phyloP scores from a whole-genome alignment of 441 rosid genomes.

The Gossypium aridum region DNA sequence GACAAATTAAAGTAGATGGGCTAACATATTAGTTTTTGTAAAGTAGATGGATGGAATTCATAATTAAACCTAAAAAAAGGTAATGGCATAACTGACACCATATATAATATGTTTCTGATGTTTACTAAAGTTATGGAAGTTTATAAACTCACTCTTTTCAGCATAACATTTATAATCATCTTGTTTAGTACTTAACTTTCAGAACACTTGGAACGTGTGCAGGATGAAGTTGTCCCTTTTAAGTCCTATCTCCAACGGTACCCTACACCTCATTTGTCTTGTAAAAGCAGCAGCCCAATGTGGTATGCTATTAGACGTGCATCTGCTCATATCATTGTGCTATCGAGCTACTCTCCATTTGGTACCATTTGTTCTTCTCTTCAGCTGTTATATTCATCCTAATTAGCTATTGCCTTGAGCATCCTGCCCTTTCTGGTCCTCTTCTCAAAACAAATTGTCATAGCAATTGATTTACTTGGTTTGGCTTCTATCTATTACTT shows the following conservation, averaged over 20 bases:
- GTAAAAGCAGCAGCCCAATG: constrained; percentile 54
- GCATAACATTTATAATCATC: constrained; percentile 3
- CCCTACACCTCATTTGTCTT: constrained; percentile 60
- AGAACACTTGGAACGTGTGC: constrained; percentile 9
- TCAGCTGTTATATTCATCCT: neutral
- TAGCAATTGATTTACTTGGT: neutral
- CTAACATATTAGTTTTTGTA: no score
- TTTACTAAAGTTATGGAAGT: neutral
- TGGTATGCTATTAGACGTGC: constrained; percentile 70
- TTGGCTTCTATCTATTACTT: neutral
- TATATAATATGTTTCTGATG: neutral
- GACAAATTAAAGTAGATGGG: no score
- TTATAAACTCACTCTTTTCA: constrained; percentile 1
- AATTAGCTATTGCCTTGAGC: neutral
- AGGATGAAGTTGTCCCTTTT: constrained; percentile 63
- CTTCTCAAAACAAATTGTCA: constrained; percentile 1
- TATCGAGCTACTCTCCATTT: constrained; percentile 75
- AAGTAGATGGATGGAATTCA: no score
- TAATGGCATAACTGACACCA: neutral
- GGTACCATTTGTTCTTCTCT: constrained; percentile 34
- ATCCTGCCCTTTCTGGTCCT: neutral
- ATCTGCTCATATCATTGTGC: constrained; percentile 64
- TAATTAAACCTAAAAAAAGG: neutral
- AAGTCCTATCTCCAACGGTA: constrained; percentile 51
- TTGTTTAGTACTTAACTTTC: constrained; percentile 11